Evolutionary conservation across 768 basidiomycete genomes (phyloP).

Genomic region (Clitopilus passeckerianus): DNA sequence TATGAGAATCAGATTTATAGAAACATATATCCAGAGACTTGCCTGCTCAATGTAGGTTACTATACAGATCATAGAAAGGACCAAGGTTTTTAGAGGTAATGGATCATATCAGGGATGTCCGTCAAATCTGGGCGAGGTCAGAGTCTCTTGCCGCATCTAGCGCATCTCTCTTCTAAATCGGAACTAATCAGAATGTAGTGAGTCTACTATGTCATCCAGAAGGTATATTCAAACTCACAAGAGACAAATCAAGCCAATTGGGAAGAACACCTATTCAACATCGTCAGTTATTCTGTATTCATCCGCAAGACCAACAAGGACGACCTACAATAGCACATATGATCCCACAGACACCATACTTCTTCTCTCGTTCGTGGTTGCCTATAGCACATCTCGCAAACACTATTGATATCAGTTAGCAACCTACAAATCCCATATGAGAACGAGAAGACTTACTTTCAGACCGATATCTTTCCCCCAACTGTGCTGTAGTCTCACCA

Average conservation of each 20-base stretch:
- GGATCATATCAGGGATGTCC: too few species aligned
- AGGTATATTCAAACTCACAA: background rate
- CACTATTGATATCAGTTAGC: background rate
- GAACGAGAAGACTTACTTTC: background rate
- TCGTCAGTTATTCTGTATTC: background rate
- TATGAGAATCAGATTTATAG: too few species aligned
- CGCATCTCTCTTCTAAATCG: background rate
- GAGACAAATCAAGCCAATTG: background rate
- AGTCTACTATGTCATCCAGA: background rate
- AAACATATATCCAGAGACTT: too few species aligned
- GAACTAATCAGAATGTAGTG: background rate
- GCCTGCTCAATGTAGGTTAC: too few species aligned
- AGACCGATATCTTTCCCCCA: background rate
- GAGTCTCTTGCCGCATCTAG: background rate
- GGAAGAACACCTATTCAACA: background rate
- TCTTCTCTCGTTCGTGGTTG: background rate
- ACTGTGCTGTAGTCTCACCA: background rate
- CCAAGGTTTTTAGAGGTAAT: too few species aligned
- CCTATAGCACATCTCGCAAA: background rate
- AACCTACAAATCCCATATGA: too few species aligned
- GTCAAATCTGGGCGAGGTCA: background rate
- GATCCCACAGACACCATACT: background rate
- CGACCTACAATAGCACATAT: background rate
- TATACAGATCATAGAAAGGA: too few species aligned
- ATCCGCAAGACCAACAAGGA: background rate